Base-by-base conservation (phyloP, 805 yeast genomes). In the Candida jianshihensis region DNA sequence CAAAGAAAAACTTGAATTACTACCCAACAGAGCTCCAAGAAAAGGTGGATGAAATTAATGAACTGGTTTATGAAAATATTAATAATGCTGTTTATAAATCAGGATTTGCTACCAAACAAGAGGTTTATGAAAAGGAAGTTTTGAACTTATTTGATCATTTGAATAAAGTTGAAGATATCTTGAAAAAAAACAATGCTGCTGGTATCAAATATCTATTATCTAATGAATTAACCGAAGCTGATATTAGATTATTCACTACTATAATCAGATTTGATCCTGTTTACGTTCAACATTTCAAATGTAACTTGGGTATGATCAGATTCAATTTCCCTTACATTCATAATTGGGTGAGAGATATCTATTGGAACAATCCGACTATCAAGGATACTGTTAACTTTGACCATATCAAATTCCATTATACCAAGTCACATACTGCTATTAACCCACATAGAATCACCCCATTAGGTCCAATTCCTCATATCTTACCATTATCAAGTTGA, bases 1-100 rank as follows among this genome's bases (percentile, higher is more conserved):
- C 62, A 9, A 61, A 74, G 43, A 70, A 74, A 27, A 53, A 60
- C 7, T 49, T 81, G 17, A 75, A 83, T 56, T 64, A 80, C 42
- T 79, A 79, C 43, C 96, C 96, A 19, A 54, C 59, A 6, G 54
- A 59, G 1, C 60, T 78, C 44, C 66, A 68, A 44, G 36, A 56
- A 0, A 58, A 77, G 43, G 85, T 89, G 50, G 95, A 89, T 53
- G 86, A 74, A 37, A 53, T 87, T 46, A 88, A 92, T 53, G 70
- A 66, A 14, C 81, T 94, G 89, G 73, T 85, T 27, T 89, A 89
- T 59, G 84, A 82, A 52, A 74, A 71, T 50, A 82, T 90, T 59
- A 88, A 89, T 69, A 86, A 84, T 54, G 97, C 96, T 27, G 97
- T 89, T 28, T 90, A 90, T 69, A 90, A 87, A 63, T 47, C 92